phyloP scores from a whole-genome alignment of 495 filamentous ascomycete genomes.

The Cudoniella acicularis region DNA sequence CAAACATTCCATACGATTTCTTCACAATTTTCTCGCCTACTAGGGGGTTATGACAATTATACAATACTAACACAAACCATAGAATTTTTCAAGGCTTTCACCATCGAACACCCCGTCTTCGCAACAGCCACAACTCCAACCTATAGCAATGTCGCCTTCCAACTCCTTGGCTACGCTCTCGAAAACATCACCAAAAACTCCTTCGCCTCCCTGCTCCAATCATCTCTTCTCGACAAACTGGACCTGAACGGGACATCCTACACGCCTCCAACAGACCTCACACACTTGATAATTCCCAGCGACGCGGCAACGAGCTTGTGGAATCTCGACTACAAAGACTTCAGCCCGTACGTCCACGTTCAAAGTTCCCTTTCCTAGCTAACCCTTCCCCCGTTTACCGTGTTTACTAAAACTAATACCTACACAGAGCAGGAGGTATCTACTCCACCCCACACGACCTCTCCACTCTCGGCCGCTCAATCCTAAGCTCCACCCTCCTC shows the following conservation, averaged over 20 bases:
- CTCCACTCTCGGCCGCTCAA: slow-evolving; percentile 46
- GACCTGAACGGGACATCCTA: slow-evolving; percentile 38
- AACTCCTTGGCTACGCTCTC: slow-evolving; percentile 34
- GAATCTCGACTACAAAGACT: slow-evolving; percentile 25
- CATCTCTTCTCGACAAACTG: slow-evolving; percentile 35
- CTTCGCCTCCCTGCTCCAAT: slow-evolving; percentile 1
- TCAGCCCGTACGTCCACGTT: slow-evolving; percentile 32
- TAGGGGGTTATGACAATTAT: no score
- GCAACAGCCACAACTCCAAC: slow-evolving; percentile 33
- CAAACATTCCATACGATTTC: no score
- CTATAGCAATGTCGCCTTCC: slow-evolving; percentile 38
- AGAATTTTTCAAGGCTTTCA: slow-evolving; percentile 32
- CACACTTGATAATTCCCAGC: slow-evolving; percentile 35
- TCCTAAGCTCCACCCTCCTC: slow-evolving; percentile 49
- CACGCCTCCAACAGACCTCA: slow-evolving; percentile 25
- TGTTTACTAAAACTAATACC: not conserved
- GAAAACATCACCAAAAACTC: slow-evolving; percentile 32
- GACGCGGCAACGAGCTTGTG: slow-evolving; percentile 14
- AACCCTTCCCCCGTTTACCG: not conserved
- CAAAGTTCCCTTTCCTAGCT: no score
- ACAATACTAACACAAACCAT: no score
- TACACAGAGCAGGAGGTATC: slow-evolving; percentile 48
- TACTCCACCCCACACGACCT: slow-evolving; percentile 54
- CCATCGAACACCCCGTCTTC: slow-evolving; percentile 34
- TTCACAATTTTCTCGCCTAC: no score